Evolutionary conservation across 2,329 filamentous ascomycete species (phyloP), one percentile per base, ranked within the genome.

Genomic region (Tolypocladium cylindrosporum): DNA sequence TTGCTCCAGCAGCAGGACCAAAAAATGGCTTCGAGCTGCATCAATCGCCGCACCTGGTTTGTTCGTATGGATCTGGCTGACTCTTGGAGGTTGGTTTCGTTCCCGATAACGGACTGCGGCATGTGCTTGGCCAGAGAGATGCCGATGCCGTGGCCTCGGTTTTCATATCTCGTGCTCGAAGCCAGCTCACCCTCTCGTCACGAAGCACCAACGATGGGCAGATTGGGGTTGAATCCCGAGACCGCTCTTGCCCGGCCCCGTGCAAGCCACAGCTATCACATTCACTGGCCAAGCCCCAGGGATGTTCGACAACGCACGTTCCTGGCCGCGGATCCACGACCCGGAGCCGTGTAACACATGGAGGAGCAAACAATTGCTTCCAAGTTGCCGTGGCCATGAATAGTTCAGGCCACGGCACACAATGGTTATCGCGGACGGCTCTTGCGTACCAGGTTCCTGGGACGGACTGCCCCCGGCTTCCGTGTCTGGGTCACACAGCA

Each of bases 341-440:
- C 53, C 31, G 57, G 52, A 52, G 54, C 55, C 57, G 61, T 58
- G 58, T 61, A 58, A 61, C 60, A 59, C 61, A 62, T 60, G 60
- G 48, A 61, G 59, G 57, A 61, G 60, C 61, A 58, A 51, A 55
- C 51, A 43, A 21, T 31, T 37, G 48, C 31, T 2, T n/a, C 19
- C 31, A 14, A 51, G 48, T 36, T n/a, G 48, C 31, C 48, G 34
- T 51, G 34, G 48, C 31, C 10, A 10, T 4, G 14, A 10, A 13
- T 34, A 24, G 7, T 36, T 9, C 48, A 16, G 31, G 31, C 31
- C 48, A 51, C 48, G 48, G 31, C 48, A 27, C 37, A 40, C 27
- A 31, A 13, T 27, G 21, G 19, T 21, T 36, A 51, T 40, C 55
- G 42, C 42, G 51, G 51, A 52, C 27, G 36, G 6, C 41, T 39